These are phyloP conservation scores for Miscanthus sacchariflorus DNA, from an alignment of 202 grass and related monocot species.

Conservation along the genomic window DNA sequence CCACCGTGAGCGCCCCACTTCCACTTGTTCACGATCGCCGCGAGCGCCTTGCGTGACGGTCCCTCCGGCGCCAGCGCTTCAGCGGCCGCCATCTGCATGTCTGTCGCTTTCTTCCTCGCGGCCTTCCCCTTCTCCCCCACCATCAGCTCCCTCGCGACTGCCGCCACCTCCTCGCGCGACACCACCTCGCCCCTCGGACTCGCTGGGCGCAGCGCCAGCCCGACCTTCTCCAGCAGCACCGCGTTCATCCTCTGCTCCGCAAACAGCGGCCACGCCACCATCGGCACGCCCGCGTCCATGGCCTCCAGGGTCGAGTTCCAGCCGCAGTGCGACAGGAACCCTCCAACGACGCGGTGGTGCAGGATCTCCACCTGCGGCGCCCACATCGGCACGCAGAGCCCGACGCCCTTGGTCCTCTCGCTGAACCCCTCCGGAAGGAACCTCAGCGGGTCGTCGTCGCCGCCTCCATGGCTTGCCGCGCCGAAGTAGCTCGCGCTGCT, in stretches of 20 bases:
- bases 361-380: slow-evolving; percentile 59
- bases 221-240: slow-evolving; percentile 23
- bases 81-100: slow-evolving; percentile 10
- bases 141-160: slow-evolving; percentile 44
- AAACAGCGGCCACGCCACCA: slow-evolving; percentile 23
- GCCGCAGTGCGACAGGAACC: slow-evolving; percentile 62
- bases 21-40: slow-evolving; percentile 14
- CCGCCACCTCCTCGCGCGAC: slow-evolving; percentile 31
- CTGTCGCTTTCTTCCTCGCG: not conserved
- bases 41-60: slow-evolving; percentile 24
- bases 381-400: slow-evolving; percentile 48
- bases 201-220: slow-evolving; percentile 14
- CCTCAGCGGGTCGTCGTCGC: not conserved
- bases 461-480: too few species aligned
- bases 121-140: slow-evolving; percentile 12
- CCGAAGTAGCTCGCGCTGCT: slow-evolving; percentile 26
- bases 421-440: slow-evolving; percentile 54
- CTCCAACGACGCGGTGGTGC: slow-evolving; percentile 46
- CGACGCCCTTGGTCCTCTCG: slow-evolving; percentile 38
- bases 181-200: not conserved
- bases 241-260: slow-evolving; percentile 48
- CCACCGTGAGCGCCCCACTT: not conserved
- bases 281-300: slow-evolving; percentile 41
- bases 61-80: slow-evolving; percentile 19
- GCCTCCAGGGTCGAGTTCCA: slow-evolving; percentile 67